Conservation (phyloP, 106 monocot genomes). For the Cymbidium sinense region DNA sequence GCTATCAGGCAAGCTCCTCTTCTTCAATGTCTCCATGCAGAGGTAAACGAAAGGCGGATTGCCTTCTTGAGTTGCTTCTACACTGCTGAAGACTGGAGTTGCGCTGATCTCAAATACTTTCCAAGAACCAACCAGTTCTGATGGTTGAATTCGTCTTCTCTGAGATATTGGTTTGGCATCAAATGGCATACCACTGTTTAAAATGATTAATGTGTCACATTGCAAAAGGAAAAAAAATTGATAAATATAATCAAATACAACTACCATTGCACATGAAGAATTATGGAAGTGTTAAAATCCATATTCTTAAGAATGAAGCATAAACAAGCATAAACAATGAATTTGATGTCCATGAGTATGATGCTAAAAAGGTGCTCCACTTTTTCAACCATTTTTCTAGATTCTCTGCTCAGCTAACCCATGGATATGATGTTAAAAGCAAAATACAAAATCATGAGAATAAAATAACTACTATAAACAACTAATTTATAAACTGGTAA, state of each 20-base stretch:
- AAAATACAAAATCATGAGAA: not conserved
- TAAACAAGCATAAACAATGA: not conserved
- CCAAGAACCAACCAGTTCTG: constrained; percentile 81
- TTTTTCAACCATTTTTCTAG: not conserved
- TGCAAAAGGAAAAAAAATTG: not conserved
- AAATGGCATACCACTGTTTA: constrained; percentile 44
- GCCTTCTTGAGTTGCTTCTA: constrained; percentile 11
- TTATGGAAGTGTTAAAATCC: too few species aligned
- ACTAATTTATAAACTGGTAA: not conserved
- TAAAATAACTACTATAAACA: not conserved
- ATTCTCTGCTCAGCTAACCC: not conserved
- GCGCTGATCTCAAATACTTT: constrained; percentile 81
- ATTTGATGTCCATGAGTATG: not conserved
- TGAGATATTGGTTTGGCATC: constrained; percentile 72
- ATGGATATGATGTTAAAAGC: not conserved
- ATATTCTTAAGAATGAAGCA: too few species aligned
- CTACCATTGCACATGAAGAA: too few species aligned
- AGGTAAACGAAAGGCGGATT: constrained; percentile 54
- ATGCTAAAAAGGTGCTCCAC: not conserved
- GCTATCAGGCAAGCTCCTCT: constrained; percentile 72
- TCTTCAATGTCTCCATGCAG: constrained; percentile 86
- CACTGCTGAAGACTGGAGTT: constrained; percentile 49
- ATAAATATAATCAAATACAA: too few species aligned
- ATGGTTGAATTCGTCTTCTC: constrained; percentile 56
- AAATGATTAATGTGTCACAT: not conserved